These are phyloP conservation scores for Candida labiduridarum DNA, from an alignment of 1,139 yeast species.

Conservation along the genomic window DNA sequence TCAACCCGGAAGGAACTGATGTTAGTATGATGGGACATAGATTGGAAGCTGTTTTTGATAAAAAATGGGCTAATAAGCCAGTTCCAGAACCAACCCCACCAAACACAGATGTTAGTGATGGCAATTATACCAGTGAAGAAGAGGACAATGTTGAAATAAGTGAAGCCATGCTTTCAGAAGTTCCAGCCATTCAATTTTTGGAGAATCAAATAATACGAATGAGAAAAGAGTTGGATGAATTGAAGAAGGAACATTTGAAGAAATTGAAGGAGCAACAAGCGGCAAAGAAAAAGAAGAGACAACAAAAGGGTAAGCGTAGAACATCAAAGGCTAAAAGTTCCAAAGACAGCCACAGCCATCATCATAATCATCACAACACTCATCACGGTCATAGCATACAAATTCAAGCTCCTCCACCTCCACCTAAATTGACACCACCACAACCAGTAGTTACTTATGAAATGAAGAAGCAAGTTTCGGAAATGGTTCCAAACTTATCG, in stretches of 20 bases:
- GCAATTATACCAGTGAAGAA: conserved; percentile 50
- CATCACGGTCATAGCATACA: background rate
- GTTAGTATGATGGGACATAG: conserved; percentile 96
- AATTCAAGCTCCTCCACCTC: conserved; percentile 11
- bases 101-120: conserved; percentile 34
- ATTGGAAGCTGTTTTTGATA: conserved; percentile 81
- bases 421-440: conserved; percentile 16
- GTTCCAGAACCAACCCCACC: conserved; percentile 59
- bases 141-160: conserved; percentile 73
- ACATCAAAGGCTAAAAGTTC: conserved; percentile 8
- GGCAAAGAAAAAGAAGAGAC: conserved; percentile 51
- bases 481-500: conserved; percentile 74
- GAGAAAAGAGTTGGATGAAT: conserved; percentile 79
- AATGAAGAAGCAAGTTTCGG: conserved; percentile 94
- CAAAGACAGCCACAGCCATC: conserved; percentile 5
- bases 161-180: conserved; percentile 69
- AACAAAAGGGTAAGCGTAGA: conserved; percentile 36
- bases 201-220: conserved; percentile 85
- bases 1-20: conserved; percentile 95
- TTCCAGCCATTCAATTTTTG: conserved; percentile 84
- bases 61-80: conserved; percentile 92
- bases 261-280: conserved; percentile 54
- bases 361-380: conserved; percentile 1
- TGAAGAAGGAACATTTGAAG: conserved; percentile 70
- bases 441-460: conserved; percentile 75